These are phyloP conservation scores for Scedosporium boydii DNA, from an alignment of 2,329 filamentous ascomycete species.

Conservation along the genomic window DNA sequence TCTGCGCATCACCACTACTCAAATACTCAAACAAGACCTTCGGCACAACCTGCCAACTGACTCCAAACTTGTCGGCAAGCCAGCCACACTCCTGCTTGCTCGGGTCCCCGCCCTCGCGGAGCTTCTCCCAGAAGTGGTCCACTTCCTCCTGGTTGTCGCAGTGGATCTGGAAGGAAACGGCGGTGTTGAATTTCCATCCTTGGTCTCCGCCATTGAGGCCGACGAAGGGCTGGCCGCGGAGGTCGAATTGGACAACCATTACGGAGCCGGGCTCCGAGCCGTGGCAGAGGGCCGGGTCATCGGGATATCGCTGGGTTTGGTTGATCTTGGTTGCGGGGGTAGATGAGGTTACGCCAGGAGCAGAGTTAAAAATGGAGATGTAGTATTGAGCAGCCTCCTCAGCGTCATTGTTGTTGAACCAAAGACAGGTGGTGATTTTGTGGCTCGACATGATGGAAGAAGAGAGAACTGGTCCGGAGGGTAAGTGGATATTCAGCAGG, in stretches of 20 bases:
- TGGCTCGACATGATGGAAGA: not conserved
- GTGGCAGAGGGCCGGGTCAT: constrained; percentile 20
- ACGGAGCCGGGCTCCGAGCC: constrained; percentile 20
- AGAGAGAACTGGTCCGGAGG: not conserved
- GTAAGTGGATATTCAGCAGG: not conserved
- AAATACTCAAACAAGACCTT: constrained; percentile 24
- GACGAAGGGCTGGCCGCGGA: constrained; percentile 28
- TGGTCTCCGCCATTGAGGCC: constrained; percentile 33
- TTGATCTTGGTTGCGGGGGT: constrained; percentile 20
- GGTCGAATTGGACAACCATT: constrained; percentile 26
- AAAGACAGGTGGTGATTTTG: constrained; percentile 24
- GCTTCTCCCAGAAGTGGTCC: constrained; percentile 35
- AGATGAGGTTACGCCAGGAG: constrained; percentile 12
- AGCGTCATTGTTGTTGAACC: constrained; percentile 28
- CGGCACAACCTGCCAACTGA: constrained; percentile 37
- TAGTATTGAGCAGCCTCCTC: constrained; percentile 32
- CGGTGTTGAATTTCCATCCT: constrained; percentile 27
- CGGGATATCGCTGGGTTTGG: constrained; percentile 19
- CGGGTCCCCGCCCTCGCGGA: constrained; percentile 28
- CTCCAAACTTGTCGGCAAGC: constrained; percentile 34
- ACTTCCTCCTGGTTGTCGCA: constrained; percentile 36
- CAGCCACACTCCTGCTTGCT: constrained; percentile 31
- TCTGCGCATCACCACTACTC: constrained; percentile 22
- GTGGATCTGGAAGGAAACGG: constrained; percentile 32
- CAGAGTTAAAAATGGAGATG: constrained; percentile 24